These are phyloP conservation scores for Coemansia sp. DNA, from an alignment of 192 early-diverging fungal genomes.

Conservation along the genomic window DNA sequence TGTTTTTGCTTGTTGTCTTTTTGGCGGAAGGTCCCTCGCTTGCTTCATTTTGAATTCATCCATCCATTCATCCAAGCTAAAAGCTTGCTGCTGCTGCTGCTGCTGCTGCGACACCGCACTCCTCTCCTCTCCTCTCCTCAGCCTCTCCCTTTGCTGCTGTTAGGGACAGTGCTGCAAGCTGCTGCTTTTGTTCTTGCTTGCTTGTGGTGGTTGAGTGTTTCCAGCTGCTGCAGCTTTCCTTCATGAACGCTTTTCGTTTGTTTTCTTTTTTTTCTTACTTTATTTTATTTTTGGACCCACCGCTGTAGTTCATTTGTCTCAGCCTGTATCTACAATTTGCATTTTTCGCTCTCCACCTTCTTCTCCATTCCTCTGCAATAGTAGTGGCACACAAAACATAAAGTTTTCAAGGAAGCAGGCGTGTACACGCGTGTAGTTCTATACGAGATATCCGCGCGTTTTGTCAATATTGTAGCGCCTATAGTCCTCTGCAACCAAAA, in stretches of 20 bases:
- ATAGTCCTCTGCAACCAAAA: background rate
- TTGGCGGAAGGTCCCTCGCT: background rate
- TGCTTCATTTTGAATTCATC: background rate
- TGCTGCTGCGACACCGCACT: too few relatives aligned
- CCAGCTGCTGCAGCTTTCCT: background rate
- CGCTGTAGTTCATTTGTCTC: background rate
- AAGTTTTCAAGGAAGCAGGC: background rate
- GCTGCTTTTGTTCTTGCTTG: too few relatives aligned
- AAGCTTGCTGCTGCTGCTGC: too few relatives aligned
- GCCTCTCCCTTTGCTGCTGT: too few relatives aligned
- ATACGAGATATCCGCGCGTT: background rate
- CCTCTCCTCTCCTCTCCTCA: too few relatives aligned
- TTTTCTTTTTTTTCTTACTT: background rate
- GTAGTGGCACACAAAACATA: background rate
- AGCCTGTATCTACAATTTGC: background rate
- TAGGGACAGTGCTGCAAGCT: too few relatives aligned
- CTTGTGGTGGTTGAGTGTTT: too few relatives aligned
- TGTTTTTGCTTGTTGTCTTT: constrained; percentile 5
- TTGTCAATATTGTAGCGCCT: background rate
- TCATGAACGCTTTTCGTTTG: background rate
- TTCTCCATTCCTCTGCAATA: background rate
- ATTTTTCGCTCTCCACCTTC: background rate
- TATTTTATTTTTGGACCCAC: background rate
- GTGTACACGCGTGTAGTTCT: too few relatives aligned
- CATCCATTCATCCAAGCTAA: too few relatives aligned